phyloP scores from a whole-genome alignment of 257 asterid species.

The Phtheirospermum japonicum region DNA sequence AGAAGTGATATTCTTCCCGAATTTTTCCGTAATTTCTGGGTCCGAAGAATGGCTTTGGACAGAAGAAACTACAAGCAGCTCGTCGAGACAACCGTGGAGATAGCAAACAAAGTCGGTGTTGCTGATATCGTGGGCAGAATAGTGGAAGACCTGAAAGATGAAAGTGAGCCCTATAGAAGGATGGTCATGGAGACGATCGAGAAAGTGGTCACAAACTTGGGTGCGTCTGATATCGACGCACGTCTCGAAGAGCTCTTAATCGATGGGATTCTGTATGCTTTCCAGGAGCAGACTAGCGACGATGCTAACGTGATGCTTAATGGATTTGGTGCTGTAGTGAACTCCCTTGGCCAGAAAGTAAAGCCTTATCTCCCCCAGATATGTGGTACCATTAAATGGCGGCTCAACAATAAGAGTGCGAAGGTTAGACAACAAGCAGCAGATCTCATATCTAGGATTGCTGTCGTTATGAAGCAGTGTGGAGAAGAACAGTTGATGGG shows the following conservation, averaged over 20 bases:
- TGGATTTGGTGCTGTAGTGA: conserved; percentile 84
- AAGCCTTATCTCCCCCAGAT: conserved; percentile 81
- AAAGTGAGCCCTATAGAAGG: conserved; percentile 82
- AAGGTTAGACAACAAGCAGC: conserved; percentile 83
- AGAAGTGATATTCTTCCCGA: conserved; percentile 75
- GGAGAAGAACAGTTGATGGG: conserved; percentile 84
- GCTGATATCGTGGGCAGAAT: conserved; percentile 81
- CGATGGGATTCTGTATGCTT: conserved; percentile 79
- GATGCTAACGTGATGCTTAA: conserved; percentile 87
- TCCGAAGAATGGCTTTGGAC: conserved; percentile 82
- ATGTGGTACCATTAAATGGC: conserved; percentile 85
- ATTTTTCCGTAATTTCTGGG: conserved; percentile 84
- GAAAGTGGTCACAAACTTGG: conserved; percentile 75
- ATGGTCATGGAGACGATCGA: conserved; percentile 94
- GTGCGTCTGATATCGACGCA: conserved; percentile 75
- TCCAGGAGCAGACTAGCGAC: conserved; percentile 86
- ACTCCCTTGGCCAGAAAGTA: conserved; percentile 77
- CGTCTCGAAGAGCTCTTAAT: conserved; percentile 74
- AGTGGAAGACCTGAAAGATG: conserved; percentile 78
- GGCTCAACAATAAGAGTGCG: conserved; percentile 80
- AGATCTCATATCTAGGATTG: conserved; percentile 71
- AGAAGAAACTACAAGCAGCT: conserved; percentile 76
- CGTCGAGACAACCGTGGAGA: conserved; percentile 79
- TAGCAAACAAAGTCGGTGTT: conserved; percentile 81
- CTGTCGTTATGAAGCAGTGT: conserved; percentile 81